These are phyloP conservation scores for Erodium trifolium DNA, from an alignment of 441 rosid species.

Conservation along the genomic window DNA sequence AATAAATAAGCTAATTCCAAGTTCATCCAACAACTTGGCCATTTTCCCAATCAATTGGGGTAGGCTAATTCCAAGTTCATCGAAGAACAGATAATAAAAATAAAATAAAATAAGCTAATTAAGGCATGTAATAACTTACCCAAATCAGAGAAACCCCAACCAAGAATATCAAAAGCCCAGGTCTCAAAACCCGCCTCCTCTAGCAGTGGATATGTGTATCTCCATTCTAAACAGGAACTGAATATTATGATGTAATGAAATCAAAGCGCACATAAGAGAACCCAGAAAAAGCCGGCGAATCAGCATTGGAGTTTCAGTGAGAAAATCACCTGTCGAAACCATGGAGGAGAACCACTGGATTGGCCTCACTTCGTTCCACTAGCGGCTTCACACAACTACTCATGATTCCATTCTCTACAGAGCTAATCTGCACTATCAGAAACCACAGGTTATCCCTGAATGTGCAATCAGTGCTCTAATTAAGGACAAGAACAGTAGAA, in stretches of 20 bases:
- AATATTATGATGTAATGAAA: conserved; percentile 17
- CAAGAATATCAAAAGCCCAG: conserved; percentile 88
- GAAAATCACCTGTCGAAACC: conserved; percentile 58
- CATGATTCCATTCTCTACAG: conserved; percentile 34
- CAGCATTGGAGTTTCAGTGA: background rate
- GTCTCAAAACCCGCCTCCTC: conserved; percentile 83
- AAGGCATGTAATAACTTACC: conserved; percentile 29
- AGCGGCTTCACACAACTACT: conserved; percentile 54
- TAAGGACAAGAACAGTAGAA: background rate
- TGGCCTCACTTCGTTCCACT: conserved; percentile 24
- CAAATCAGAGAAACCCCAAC: conserved; percentile 96
- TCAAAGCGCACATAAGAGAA: background rate
- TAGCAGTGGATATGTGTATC: conserved; percentile 66
- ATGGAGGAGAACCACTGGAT: conserved; percentile 60
- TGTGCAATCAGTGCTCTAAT: background rate
- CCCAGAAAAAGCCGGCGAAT: conserved; percentile 13
- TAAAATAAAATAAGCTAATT: conserved; percentile 7
- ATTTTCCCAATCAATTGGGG: no score
- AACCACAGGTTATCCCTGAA: background rate
- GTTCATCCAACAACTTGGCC: no score
- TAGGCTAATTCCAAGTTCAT: background rate
- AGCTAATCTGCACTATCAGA: conserved; percentile 31
- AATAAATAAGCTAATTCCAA: no score
- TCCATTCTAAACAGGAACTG: conserved; percentile 97
- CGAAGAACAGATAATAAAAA: background rate